Percentiles rank a stretch among this genome's conserved stretches.
phyloP scores from a whole-genome alignment of 352 stramenopile genomes.

The Thraustotheca clavata region DNA sequence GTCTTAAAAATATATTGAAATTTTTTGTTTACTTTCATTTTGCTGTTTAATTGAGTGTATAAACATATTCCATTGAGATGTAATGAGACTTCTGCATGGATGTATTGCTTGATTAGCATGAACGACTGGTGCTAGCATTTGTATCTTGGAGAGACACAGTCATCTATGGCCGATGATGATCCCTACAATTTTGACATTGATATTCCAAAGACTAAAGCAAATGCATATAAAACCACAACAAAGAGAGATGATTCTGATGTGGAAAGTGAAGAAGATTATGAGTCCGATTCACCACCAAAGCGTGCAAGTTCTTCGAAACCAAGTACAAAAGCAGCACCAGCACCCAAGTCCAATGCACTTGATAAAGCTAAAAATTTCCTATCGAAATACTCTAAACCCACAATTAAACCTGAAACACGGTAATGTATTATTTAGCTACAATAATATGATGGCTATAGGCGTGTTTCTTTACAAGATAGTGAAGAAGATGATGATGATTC shows the following conservation, averaged over 20 bases:
- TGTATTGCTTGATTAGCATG: neutral
- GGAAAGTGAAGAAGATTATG: neutral
- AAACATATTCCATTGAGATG: neutral
- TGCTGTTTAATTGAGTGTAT: no score
- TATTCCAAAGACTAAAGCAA: slow-evolving; percentile 24
- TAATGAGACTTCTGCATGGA: neutral
- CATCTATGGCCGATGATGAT: slow-evolving; percentile 25
- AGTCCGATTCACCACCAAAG: neutral
- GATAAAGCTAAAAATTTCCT: slow-evolving; percentile 67
- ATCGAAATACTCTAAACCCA: slow-evolving; percentile 50
- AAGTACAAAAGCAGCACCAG: neutral
- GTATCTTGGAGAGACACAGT: neutral
- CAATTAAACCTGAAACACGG: neutral
- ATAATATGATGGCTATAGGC: slow-evolving; percentile 9
- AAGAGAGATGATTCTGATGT: slow-evolving; percentile 34
- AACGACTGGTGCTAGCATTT: neutral
- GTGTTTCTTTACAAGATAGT: slow-evolving; percentile 36
- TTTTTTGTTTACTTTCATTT: no score
- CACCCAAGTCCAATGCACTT: slow-evolving; percentile 30
- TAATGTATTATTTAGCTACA: slow-evolving; percentile 3
- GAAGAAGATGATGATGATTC: slow-evolving; percentile 46
- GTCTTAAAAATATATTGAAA: no score
- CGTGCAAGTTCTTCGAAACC: neutral
- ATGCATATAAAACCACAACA: slow-evolving; percentile 27
- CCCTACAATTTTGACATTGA: slow-evolving; percentile 48